Evolutionary conservation across 108 stramenopile genomes (phyloP), one percentile per base, ranked within the genome.

Genomic region (Craspedostauros australis): DNA sequence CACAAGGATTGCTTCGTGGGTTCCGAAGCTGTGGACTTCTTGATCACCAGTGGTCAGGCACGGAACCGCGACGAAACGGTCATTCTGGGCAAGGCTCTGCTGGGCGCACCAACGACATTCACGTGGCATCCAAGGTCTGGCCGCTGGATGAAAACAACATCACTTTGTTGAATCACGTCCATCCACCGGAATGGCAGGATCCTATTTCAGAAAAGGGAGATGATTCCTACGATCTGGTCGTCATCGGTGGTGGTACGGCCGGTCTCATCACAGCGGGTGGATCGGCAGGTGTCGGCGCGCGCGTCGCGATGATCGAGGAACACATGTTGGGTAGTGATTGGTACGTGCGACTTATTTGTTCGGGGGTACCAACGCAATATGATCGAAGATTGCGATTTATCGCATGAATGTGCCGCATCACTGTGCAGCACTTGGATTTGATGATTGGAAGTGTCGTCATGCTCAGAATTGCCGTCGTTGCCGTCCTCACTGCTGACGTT

Each of bases 271-370:
- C 84, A 15, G 82, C 86, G 11, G 72, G 80, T 19, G 77, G 83
- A 23, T 73, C 77, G 4, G 84, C 81, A 8, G 80, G 77, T 8
- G 69, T 91, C 22, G 87, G 88, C 14, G 83, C 75, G 48, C 70
- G 69, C 24, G 80, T 80, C 12, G 88, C 91, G n/a, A 41, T 95
- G 43, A 89, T 95, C 36, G 94, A 95, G 72, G 80, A 62, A 41
- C 67, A 87, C 56, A 46, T 86, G 38, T 54, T 93, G 43, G 94
- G 94, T 36, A 91, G 94, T 16, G 94, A 95, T 65, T 83, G 73
- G 54, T 59, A 53, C 21, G 61, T 29, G 7, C 29, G 5, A 9
- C 9, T 11, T 9, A 36, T 9, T 9, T n/a, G 5, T 19, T 51
- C 8, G 18, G 7, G 7, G 33, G 32, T 51, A 36, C 32, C n/a